Percentiles rank a stretch among this genome's conserved stretches.
These are phyloP conservation scores for Puccinia triticina DNA, from an alignment of 1,284 basidiomycete species.

Conservation along the genomic window DNA sequence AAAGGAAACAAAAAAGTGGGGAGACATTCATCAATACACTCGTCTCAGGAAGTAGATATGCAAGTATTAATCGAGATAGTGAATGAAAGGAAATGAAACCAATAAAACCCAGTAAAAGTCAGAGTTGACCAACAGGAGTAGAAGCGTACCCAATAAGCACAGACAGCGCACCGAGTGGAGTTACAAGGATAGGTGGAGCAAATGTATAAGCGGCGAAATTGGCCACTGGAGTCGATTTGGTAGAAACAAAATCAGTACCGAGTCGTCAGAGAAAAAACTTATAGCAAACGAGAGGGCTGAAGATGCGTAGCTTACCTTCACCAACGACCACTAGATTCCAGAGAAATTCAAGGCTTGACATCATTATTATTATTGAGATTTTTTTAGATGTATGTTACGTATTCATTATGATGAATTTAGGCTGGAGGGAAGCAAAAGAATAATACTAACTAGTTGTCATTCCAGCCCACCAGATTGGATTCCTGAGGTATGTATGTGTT, in stretches of 20 bases:
- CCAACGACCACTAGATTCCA: slow-evolving; percentile 76
- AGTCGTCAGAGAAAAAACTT: neutral
- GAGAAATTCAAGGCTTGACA: slow-evolving; percentile 52
- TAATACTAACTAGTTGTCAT: slow-evolving; percentile 82
- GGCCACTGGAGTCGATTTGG: slow-evolving; percentile 68
- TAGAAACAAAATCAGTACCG: slow-evolving; percentile 1
- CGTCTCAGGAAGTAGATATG: neutral
- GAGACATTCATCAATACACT: neutral
- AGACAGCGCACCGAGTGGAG: slow-evolving; percentile 89
- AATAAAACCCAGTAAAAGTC: slow-evolving; percentile 7
- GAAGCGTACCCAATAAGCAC: slow-evolving; percentile 87
- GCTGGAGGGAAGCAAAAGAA: neutral
- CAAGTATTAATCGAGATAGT: neutral
- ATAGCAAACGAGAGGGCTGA: neutral
- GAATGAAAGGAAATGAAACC: slow-evolving; percentile 1
- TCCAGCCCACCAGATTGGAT: slow-evolving; percentile 97
- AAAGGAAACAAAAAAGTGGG: neutral
- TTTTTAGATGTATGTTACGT: neutral
- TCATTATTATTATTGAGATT: slow-evolving; percentile 6
- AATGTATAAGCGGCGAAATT: slow-evolving; percentile 99
- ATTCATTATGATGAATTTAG: neutral
- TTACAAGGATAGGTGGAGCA: slow-evolving; percentile 94
- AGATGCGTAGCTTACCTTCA: slow-evolving; percentile 68
- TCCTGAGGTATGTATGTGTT: slow-evolving; percentile 73
- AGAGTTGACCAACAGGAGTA: slow-evolving; percentile 15